Base-by-base conservation (phyloP, 768 basidiomycete species). In the Hygrocybe punicea region DNA sequence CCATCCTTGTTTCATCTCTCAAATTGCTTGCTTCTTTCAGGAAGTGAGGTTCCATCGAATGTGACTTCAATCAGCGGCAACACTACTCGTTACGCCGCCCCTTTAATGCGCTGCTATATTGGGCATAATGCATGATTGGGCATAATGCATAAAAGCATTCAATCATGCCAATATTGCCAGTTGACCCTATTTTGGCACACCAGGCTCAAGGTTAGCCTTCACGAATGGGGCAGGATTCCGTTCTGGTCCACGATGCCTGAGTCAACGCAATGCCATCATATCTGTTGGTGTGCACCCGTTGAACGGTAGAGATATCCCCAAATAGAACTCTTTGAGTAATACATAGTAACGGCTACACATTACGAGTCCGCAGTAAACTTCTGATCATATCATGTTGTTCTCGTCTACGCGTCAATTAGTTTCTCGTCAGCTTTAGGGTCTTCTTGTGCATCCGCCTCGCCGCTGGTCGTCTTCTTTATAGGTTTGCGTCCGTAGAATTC, bases 401-500 rank as follows among this genome's bases (percentile, higher is more conserved):
- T 42, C 36, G 65, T 69, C 72, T 81, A 83, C 56, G 76, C 84
- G 75, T 90, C 88, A 65, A 89, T 79, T 60, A 89, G 75, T 73
- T 82, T 85, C 65, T 74, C 80, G 61, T 81, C 71, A 35, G 62
- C 52, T 61, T 64, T 63, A 35, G 61, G 56, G 52, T 72, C 82
- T 58, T 75, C 73, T 53, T 68, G 71, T 55, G 72, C 79, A 63
- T 81, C 78, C 58, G 70, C 75, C 44, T 73, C 77, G 65, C 72
- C 79, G 60, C 77, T 81, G 55, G 81, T 77, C 58, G 76, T 68
- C 77, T 82, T 87, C 80, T 82, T 87, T 51, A 78, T 81, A 37
- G 83, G 71, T 77, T 95, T 94, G 66, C 93, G 87, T 45, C 82
- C 87, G 67, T 97, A 97, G 72, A 89, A 97, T 74, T 97, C 94